Percentiles rank a stretch among this genome's conserved stretches.
phyloP scores from a whole-genome alignment of 257 asterid species.

The Petrea volubilis region DNA sequence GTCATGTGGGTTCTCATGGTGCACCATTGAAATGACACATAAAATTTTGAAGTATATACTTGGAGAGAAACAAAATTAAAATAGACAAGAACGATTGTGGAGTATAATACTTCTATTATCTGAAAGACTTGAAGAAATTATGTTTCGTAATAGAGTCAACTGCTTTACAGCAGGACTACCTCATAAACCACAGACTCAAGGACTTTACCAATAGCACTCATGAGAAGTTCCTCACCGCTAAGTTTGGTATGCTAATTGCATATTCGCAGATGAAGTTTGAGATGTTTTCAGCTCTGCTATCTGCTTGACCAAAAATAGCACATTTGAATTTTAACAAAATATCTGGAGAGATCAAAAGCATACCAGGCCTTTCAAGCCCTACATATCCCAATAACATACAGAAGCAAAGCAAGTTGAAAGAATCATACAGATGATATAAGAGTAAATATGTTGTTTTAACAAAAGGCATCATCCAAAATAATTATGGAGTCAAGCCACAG shows the following conservation, averaged over 20 bases:
- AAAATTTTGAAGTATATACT: constrained; percentile 5
- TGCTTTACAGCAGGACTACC: constrained; percentile 13
- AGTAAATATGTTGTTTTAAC: not conserved
- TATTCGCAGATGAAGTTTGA: constrained; percentile 64
- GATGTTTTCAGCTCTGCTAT: constrained; percentile 45
- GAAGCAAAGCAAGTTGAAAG: not conserved
- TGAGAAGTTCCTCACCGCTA: constrained; percentile 76
- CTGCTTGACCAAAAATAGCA: constrained; percentile 43
- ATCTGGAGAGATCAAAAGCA: constrained; percentile 11
- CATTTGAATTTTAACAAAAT: constrained; percentile 16
- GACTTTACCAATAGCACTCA: constrained; percentile 46
- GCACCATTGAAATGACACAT: constrained; percentile 12
- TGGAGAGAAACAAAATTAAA: not conserved
- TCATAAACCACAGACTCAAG: constrained; percentile 31
- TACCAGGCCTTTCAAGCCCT: constrained; percentile 17
- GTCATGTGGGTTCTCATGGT: not conserved
- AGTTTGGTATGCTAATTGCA: constrained; percentile 58
- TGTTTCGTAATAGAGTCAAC: constrained; percentile 13
- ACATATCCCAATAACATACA: not conserved
- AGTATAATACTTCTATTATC: constrained; percentile 10
- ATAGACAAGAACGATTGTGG: not conserved
- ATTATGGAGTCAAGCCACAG: not conserved
- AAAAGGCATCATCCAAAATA: constrained; percentile 8
- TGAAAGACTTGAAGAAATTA: constrained; percentile 17
- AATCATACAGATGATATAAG: not conserved